phyloP scores from a whole-genome alignment of 805 yeast genomes.

The Maudiozyma barnettii region DNA sequence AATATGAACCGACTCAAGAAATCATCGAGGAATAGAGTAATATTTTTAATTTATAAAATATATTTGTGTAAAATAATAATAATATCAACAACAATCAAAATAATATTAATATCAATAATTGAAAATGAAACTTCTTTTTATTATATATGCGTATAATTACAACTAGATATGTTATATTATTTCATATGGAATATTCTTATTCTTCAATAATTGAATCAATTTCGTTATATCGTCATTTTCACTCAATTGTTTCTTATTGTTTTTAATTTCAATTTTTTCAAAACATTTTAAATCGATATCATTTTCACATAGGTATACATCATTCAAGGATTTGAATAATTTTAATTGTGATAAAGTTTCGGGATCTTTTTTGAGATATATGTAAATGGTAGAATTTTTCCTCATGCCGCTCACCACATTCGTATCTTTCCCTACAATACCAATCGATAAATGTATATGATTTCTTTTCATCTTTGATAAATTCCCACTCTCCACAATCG shows the following conservation, averaged over 20 bases:
- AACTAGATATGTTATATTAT: neutral
- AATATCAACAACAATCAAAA: neutral
- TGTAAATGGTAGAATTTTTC: constrained; percentile 40
- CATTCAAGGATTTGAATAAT: constrained; percentile 59
- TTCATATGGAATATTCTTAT: constrained; percentile 9
- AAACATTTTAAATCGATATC: constrained; percentile 27
- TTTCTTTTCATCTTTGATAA: constrained; percentile 62
- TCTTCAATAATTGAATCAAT: constrained; percentile 2
- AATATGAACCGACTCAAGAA: constrained; percentile 21
- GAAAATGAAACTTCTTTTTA: neutral
- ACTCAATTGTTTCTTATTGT: neutral
- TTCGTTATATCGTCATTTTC: neutral
- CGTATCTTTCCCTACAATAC: constrained; percentile 35
- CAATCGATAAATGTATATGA: constrained; percentile 79
- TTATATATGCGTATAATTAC: neutral
- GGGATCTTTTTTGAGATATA: constrained; percentile 49
- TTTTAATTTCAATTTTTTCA: constrained; percentile 17
- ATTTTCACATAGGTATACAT: constrained; percentile 65
- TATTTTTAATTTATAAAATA: neutral
- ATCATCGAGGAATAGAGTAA: constrained; percentile 11
- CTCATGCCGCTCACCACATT: constrained; percentile 69
- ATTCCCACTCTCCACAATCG: constrained; percentile 46
- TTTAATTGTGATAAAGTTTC: constrained; percentile 31
- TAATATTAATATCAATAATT: neutral
- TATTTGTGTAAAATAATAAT: neutral